Percentiles rank a stretch among this genome's conserved stretches.
Evolutionary conservation across 2,329 filamentous ascomycete species (phyloP).

Genomic region (Sporothrix euskadiensis): DNA sequence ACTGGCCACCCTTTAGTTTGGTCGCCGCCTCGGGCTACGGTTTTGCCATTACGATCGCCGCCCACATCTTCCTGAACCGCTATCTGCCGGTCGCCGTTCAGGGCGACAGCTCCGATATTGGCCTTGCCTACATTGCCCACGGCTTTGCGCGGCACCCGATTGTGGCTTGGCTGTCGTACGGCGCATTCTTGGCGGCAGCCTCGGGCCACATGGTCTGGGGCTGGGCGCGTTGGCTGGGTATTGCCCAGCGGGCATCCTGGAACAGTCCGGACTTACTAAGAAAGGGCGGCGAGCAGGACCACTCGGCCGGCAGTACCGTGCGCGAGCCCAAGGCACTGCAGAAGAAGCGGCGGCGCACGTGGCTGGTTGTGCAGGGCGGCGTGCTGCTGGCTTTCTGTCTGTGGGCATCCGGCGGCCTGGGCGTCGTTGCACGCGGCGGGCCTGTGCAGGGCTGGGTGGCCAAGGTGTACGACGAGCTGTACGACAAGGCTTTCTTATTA

Average conservation of each 20-base stretch:
- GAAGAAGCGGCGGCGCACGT: conserved; percentile 58
- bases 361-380: conserved; percentile 70
- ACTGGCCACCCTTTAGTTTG: conserved; percentile 72
- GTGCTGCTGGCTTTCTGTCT: conserved; percentile 58
- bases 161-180: conserved; percentile 68
- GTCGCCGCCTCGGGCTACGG: conserved; percentile 73
- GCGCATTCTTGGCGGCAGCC: conserved; percentile 64
- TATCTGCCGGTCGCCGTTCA: conserved; percentile 72
- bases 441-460: conserved; percentile 75
- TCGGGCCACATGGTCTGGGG: conserved; percentile 83
- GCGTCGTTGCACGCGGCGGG: conserved; percentile 73
- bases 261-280: conserved; percentile 27
- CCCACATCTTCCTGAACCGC: conserved; percentile 76
- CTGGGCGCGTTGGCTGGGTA: conserved; percentile 75
- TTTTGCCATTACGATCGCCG: conserved; percentile 63
- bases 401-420: conserved; percentile 83
- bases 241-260: conserved; percentile 59
- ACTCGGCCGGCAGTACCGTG: background rate
- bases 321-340: conserved; percentile 48
- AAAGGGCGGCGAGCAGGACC: background rate
- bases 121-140: conserved; percentile 79
- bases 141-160: conserved; percentile 73
- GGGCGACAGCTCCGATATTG: conserved; percentile 83
- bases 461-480: conserved; percentile 75
- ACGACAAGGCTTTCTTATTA: conserved; percentile 35